Evolutionary conservation across 257 asterid species (phyloP).

Genomic region (Rubia yunnanensis): DNA sequence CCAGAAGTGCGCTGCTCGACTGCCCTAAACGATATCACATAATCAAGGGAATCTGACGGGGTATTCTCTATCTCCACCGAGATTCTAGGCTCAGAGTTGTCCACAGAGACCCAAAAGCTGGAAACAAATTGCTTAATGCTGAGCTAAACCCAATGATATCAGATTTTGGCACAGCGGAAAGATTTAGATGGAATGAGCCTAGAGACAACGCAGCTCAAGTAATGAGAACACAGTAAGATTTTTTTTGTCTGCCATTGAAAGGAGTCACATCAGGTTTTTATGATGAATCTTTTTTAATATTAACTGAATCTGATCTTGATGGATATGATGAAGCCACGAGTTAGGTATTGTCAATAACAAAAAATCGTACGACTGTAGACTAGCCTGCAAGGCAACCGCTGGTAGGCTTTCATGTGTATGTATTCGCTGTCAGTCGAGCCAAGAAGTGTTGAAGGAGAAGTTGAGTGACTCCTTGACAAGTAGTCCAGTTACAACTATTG

Average conservation of each 20-base stretch:
- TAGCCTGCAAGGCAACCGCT: slow-evolving; percentile 56
- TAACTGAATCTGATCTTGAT: slow-evolving; percentile 78
- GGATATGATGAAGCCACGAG: slow-evolving; percentile 53
- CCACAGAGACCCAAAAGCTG: slow-evolving; percentile 42
- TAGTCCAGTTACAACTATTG: slow-evolving; percentile 30
- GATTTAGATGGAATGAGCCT: slow-evolving; percentile 33
- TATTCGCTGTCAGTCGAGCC: slow-evolving; percentile 45
- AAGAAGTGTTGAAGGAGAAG: slow-evolving; percentile 43
- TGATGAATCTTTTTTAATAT: slow-evolving; percentile 59
- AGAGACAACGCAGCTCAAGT: slow-evolving; percentile 36
- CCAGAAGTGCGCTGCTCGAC: slow-evolving; percentile 12
- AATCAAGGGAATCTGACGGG: slow-evolving; percentile 36
- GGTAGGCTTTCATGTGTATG: slow-evolving; percentile 62
- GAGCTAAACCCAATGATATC: slow-evolving; percentile 48
- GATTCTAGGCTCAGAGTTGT: slow-evolving; percentile 39
- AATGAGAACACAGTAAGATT: slow-evolving; percentile 52
- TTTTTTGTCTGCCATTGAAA: slow-evolving; percentile 21
- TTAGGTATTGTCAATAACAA: slow-evolving; percentile 17
- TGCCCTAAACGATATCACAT: slow-evolving; percentile 41
- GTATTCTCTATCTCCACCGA: slow-evolving; percentile 50
- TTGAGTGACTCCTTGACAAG: slow-evolving; percentile 16
- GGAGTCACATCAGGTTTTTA: slow-evolving; percentile 39
- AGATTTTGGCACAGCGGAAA: slow-evolving; percentile 45
- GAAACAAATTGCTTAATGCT: slow-evolving; percentile 40
- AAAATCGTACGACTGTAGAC: slow-evolving; percentile 29